These are phyloP conservation scores for Lepidopterella palustris DNA, from an alignment of 495 filamentous ascomycete species.

Conservation along the genomic window DNA sequence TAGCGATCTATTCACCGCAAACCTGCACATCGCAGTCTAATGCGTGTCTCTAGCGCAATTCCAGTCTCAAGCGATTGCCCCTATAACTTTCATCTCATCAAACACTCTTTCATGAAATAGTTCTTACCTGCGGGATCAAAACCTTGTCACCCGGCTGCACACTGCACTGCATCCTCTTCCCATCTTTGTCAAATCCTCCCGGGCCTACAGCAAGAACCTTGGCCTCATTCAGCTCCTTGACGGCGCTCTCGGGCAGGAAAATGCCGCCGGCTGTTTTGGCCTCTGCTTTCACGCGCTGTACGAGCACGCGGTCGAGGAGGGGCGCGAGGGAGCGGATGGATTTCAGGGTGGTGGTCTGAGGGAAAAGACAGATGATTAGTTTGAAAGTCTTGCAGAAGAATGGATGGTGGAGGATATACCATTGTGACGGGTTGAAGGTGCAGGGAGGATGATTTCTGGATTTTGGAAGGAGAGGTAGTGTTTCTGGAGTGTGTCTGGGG, in stretches of 20 bases:
- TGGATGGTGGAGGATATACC: background rate
- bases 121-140: slow-evolving; percentile 86
- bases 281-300: slow-evolving; percentile 97
- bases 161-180: slow-evolving; percentile 74
- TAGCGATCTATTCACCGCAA: slow-evolving; percentile 32
- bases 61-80: slow-evolving; percentile 4
- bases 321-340: slow-evolving; percentile 93
- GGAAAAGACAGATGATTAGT: background rate
- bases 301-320: slow-evolving; percentile 95
- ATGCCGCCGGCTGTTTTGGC: slow-evolving; percentile 91
- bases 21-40: background rate
- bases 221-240: slow-evolving; percentile 98
- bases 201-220: slow-evolving; percentile 93
- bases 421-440: background rate
- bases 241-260: slow-evolving; percentile 92
- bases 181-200: slow-evolving; percentile 76
- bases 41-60: background rate
- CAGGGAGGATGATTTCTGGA: background rate
- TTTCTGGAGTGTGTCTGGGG: background rate
- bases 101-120: background rate
- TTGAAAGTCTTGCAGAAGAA: background rate
- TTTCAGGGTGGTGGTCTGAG: slow-evolving; percentile 59
- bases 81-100: background rate
- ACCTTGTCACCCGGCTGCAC: slow-evolving; percentile 84
- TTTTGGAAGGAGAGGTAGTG: background rate